These are phyloP conservation scores for Yamadazyma philogaea DNA, from an alignment of 805 yeast genomes.

Conservation along the genomic window DNA sequence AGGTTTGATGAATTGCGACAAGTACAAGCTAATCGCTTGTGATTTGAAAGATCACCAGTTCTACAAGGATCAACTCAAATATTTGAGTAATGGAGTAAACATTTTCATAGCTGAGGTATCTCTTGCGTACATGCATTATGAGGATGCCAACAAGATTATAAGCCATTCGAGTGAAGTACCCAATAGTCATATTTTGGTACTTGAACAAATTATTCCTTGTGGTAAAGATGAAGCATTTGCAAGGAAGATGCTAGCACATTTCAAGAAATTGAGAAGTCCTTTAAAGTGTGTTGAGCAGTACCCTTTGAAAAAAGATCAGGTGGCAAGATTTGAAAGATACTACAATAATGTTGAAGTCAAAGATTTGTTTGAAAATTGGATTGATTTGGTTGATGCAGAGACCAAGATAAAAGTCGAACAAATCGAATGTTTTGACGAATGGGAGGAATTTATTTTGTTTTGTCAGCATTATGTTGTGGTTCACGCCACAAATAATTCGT, in stretches of 20 bases:
- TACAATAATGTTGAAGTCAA: conserved; percentile 48
- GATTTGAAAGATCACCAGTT: conserved; percentile 50
- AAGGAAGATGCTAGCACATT: conserved; percentile 70
- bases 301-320: conserved; percentile 50
- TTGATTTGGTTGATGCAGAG: conserved; percentile 32
- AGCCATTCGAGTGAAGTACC: conserved; percentile 40
- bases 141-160: conserved; percentile 61
- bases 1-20: conserved; percentile 27
- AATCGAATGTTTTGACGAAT: conserved; percentile 75
- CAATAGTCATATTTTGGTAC: conserved; percentile 56
- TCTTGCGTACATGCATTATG: conserved; percentile 71
- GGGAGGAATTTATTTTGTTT: conserved; percentile 75
- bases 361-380: conserved; percentile 62
- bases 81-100: conserved; percentile 25
- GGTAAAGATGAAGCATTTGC: conserved; percentile 67
- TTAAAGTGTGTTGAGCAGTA: conserved; percentile 60
- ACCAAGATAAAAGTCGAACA: conserved; percentile 39
- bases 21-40: conserved; percentile 63
- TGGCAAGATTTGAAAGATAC: conserved; percentile 47
- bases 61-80: conserved; percentile 30
- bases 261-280: conserved; percentile 62
- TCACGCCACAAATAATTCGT: conserved; percentile 52
- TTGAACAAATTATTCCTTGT: conserved; percentile 71
- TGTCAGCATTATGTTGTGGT: conserved; percentile 71
- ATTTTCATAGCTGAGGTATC: conserved; percentile 82